phyloP scores from a whole-genome alignment of 192 early-diverging fungal species.

The Borealophlyctis nickersoniae region DNA sequence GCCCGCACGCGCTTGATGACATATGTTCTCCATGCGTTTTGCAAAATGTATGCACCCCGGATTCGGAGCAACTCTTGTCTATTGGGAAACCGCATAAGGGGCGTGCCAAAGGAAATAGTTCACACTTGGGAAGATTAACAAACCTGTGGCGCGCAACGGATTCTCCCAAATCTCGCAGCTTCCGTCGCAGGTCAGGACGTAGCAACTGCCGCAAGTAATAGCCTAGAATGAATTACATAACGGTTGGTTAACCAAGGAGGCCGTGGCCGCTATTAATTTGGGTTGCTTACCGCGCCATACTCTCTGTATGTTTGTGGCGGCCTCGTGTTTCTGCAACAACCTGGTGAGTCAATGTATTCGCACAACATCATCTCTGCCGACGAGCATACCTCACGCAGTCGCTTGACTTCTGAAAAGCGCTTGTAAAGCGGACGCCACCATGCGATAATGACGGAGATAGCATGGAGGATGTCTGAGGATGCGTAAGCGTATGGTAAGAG shows the following conservation, averaged over 20 bases:
- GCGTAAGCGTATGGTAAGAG: too few species aligned
- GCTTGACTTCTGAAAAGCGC: conserved; percentile 37
- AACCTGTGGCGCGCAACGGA: conserved; percentile 41
- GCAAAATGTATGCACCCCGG: conserved; percentile 49
- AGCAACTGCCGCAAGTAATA: conserved; percentile 50
- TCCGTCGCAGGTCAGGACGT: conserved; percentile 40
- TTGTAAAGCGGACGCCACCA: conserved; percentile 56
- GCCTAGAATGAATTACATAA: too few species aligned
- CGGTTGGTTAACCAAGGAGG: too few species aligned
- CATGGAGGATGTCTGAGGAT: neutral
- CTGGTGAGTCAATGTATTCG: too few species aligned
- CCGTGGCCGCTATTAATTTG: too few species aligned
- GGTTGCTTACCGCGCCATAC: conserved; percentile 43
- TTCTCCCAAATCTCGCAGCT: conserved; percentile 41
- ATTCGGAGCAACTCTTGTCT: conserved; percentile 43
- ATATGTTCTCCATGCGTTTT: conserved; percentile 48
- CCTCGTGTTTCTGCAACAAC: conserved; percentile 41
- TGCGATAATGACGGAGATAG: conserved; percentile 43
- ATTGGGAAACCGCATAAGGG: neutral
- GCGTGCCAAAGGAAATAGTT: too few species aligned
- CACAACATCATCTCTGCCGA: too few species aligned
- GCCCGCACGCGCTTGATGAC: conserved; percentile 36
- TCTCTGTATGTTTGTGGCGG: conserved; percentile 49
- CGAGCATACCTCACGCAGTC: conserved; percentile 39
- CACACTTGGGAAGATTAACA: too few species aligned